Conservation (phyloP, 805 yeast species). For the Cyberlindnera samutprakarnensis region DNA sequence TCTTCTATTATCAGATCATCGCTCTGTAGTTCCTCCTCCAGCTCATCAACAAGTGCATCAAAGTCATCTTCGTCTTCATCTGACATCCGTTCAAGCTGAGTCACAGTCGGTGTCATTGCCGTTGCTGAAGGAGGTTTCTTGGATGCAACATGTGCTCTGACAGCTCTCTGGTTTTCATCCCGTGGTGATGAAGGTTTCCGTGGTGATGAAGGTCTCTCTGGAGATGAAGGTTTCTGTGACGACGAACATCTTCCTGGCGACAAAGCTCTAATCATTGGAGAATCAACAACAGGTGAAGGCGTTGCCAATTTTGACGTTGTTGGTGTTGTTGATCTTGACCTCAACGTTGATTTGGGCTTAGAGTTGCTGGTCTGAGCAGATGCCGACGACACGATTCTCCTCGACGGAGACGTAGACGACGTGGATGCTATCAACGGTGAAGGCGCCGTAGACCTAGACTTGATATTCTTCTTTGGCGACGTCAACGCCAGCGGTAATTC, state of each 20-base stretch:
- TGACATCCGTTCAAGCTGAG: slow-evolving; percentile 2
- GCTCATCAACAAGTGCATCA: slow-evolving; percentile 18
- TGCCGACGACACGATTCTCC: not conserved
- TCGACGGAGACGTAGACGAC: not conserved
- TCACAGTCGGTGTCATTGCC: slow-evolving; percentile 10
- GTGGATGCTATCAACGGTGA: slow-evolving; percentile 12
- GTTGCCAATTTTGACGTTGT: too few relatives aligned
- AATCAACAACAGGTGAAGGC: not conserved
- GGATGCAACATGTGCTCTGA: slow-evolving; percentile 2
- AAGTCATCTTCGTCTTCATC: slow-evolving; percentile 19
- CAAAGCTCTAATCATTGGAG: too few relatives aligned
- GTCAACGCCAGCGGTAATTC: slow-evolving; percentile 10
- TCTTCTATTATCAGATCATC: slow-evolving; percentile 7
- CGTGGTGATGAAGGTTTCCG: too few relatives aligned
- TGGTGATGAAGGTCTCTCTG: too few relatives aligned
- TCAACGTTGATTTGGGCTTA: not conserved
- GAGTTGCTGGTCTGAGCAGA: not conserved
- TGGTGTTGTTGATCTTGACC: too few relatives aligned
- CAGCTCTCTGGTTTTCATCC: too few relatives aligned
- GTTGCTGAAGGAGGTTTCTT: slow-evolving; percentile 17
- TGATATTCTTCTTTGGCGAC: slow-evolving; percentile 5
- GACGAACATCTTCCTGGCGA: too few relatives aligned
- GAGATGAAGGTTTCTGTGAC: too few relatives aligned
- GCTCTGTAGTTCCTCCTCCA: slow-evolving; percentile 16
- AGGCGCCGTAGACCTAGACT: slow-evolving; percentile 7